phyloP scores from a whole-genome alignment of 257 asterid genomes.

The Jacaranda copaia region DNA sequence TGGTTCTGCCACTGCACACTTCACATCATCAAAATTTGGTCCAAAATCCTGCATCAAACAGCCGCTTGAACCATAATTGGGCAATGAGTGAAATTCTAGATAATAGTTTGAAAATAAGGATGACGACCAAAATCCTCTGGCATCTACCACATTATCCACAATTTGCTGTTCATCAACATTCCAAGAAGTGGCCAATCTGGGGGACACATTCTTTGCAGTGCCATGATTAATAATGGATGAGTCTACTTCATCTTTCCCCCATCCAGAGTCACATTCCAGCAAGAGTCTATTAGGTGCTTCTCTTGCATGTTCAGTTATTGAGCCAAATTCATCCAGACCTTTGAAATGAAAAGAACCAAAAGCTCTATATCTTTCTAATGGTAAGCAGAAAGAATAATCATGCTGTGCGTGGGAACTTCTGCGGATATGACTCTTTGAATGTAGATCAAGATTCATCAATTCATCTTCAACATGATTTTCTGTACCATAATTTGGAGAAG shows the following conservation, averaged over 20 bases:
- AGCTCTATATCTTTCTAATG: constrained; percentile 40
- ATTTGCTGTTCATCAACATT: constrained; percentile 41
- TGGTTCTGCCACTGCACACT: constrained; percentile 41
- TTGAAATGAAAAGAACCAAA: constrained; percentile 41
- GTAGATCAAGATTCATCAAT: constrained; percentile 34
- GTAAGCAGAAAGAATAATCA: constrained; percentile 46
- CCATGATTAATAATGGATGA: constrained; percentile 32
- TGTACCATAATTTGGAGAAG: constrained; percentile 35
- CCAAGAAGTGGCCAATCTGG: constrained; percentile 45
- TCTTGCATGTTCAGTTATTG: constrained; percentile 43
- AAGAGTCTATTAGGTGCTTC: constrained; percentile 46
- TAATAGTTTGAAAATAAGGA: constrained; percentile 39
- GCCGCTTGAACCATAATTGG: constrained; percentile 39
- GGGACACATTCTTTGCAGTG: constrained; percentile 26
- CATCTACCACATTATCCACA: constrained; percentile 39
- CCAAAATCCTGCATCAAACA: constrained; percentile 36
- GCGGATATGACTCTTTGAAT: constrained; percentile 33
- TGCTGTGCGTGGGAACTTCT: constrained; percentile 38
- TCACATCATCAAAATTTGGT: constrained; percentile 42
- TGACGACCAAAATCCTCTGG: constrained; percentile 37
- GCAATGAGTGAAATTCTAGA: constrained; percentile 37
- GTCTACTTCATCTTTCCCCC: constrained; percentile 37
- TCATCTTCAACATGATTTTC: constrained; percentile 42
- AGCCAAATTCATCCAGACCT: constrained; percentile 46
- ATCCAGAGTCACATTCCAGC: constrained; percentile 54